Conservation (phyloP, 208 protist genomes). For the Trypanosoma scelopori region DNA sequence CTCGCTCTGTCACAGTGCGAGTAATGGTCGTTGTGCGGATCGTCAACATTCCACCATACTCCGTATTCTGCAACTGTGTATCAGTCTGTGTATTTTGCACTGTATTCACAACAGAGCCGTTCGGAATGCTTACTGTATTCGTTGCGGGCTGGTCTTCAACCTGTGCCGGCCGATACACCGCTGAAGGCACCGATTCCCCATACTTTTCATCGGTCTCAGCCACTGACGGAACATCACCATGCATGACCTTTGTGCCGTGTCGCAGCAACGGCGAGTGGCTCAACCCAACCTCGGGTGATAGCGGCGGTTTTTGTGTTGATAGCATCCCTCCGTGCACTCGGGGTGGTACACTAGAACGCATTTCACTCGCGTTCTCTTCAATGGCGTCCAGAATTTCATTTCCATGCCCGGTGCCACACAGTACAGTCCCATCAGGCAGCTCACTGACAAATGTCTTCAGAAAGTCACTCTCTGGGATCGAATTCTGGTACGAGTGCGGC, state of each 20-base stretch:
- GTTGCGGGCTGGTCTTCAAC: slow-evolving; percentile 27
- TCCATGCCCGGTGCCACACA: slow-evolving; percentile 4
- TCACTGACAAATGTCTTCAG: slow-evolving; percentile 52
- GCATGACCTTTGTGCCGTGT: not conserved
- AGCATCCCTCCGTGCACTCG: not conserved
- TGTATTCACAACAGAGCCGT: slow-evolving; percentile 51
- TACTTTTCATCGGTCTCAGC: not conserved
- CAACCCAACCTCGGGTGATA: not conserved
- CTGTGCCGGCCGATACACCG: slow-evolving; percentile 35
- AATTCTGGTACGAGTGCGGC: slow-evolving; percentile 37
- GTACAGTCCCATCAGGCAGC: slow-evolving; percentile 31
- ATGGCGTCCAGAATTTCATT: not conserved
- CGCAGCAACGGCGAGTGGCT: not conserved
- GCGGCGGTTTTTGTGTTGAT: slow-evolving; percentile 1
- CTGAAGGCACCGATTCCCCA: not conserved
- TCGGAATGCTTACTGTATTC: slow-evolving; percentile 52
- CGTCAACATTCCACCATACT: slow-evolving; percentile 46
- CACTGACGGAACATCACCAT: not conserved
- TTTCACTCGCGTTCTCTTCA: not conserved
- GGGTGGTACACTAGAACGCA: not conserved
- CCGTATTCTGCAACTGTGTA: slow-evolving; percentile 60
- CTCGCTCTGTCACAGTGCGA: slow-evolving; percentile 63
- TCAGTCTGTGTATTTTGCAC: slow-evolving; percentile 72
- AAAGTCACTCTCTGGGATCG: slow-evolving; percentile 46
- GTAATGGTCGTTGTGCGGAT: slow-evolving; percentile 65